Base-by-base conservation (phyloP, 306 rosid species). In the Herpetospermum pedunculosum region DNA sequence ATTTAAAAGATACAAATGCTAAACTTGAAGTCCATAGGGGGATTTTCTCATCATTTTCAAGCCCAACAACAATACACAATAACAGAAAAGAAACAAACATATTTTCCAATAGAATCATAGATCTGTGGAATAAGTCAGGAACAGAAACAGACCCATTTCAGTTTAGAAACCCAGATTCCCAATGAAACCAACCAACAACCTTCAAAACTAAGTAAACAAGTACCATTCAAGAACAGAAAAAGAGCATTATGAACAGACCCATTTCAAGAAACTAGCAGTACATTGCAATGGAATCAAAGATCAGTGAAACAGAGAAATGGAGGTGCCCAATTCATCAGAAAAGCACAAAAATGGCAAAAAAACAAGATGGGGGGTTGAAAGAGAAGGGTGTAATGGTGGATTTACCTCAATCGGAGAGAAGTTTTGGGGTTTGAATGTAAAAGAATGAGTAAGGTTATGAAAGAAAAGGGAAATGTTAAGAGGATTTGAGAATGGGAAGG, bases 171-270 rank as follows among this genome's bases (percentile, higher is more conserved):
- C 72, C 72, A 25, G 50, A 21, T 12, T 65, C 72, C 5, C 2
- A 38, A 65, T 4, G 50, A 40, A 40, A 23, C 50, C 34, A 6
- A 44, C 47, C 43, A 63, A 63, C 41, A 34, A 35, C 48, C 49
- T 26, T 14, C 19, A 57, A 40, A 65, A 21, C 26, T 0, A 16
- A 40, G 11, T 12, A 38, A 64, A 4, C 47, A 19, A 37, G 30
- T 11, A 64, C 13, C 15, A 21, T 64, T 21, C 10, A 38, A 12
- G n/a, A 47, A 16, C 54, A 41, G 54, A 14, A 25, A 28, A 41
- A n/a, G 11, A 69, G 55, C 74, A 69, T 26, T 69, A 26, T 18
- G 38, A 7, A 48, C 74, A 69, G 13, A 69, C 74, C 74, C 74
- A 25, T 43, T 8, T 32, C 7, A 6, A 30, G 19, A 62, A 34